Base-by-base conservation (phyloP, 2,329 filamentous ascomycete genomes). In the Aspergillus sp. region DNA sequence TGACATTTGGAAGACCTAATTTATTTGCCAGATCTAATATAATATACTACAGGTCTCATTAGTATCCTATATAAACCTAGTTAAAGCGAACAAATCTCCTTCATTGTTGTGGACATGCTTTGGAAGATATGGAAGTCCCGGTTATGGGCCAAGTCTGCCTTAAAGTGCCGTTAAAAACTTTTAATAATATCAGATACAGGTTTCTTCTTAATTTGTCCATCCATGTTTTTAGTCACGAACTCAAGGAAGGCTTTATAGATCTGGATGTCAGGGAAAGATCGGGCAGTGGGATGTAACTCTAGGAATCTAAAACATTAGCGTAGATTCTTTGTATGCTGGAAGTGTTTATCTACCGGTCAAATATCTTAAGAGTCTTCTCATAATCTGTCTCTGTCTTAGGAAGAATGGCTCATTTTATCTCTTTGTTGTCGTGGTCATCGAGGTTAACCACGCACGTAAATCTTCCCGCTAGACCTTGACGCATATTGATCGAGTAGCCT, bases 391-490 rank as follows among this genome's bases (percentile, higher is more conserved):
- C 18, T n/a, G 50, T 57, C 6, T 29, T 36, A 4, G 36, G 32
- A 18, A 57, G 42, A 22, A 52, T 39, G 10, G 49, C 24, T 39
- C 49, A 18, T 47, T 57, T 32, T 22, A 53, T 53, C 20, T 57
- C 55, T 12, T 42, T 45, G 46, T 57, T 36, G 16, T 57, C 39
- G n/a, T 57, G 39, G 11, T 52, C 26, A 36, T 57, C 14, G 24
- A 57, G 55, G 50, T 57, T 49, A 9, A 57, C 10, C n/a, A 47
- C 45, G n/a, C 45, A 47, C 45, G n/a, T n/a, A n/a, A n/a, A n/a
- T n/a, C n/a, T n/a, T n/a, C n/a, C n/a, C n/a, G n/a, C n/a, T n/a
- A n/a, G n/a, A n/a, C n/a, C n/a, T n/a, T n/a, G n/a, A n/a, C n/a
- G n/a, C n/a, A n/a, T n/a, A n/a, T n/a, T n/a, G n/a, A n/a, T n/a